A percentile compares a stretch with the other conserved stretches of the same genome.
phyloP scores from a whole-genome alignment of 108 stramenopile genomes.

The Asterionellopsis glacialis region DNA sequence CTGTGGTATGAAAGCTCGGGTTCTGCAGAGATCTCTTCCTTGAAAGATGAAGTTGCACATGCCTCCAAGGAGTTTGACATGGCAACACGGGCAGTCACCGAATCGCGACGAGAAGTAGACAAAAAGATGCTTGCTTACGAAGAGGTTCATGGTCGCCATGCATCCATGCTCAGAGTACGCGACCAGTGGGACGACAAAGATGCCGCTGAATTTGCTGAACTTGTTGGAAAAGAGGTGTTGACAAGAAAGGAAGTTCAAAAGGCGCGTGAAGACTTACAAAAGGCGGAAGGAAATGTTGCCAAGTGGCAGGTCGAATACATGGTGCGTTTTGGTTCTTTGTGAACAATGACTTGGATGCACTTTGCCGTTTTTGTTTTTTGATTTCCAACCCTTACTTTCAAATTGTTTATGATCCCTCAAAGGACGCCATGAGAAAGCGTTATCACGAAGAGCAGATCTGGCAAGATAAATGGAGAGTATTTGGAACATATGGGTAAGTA shows the following conservation, averaged over 20 bases:
- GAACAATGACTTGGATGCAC: too few species aligned
- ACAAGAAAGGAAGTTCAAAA: constrained; percentile 24
- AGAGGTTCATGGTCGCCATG: constrained; percentile 27
- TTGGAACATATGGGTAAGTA: constrained; percentile 34
- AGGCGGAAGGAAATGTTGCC: constrained; percentile 21
- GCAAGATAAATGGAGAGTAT: constrained; percentile 62
- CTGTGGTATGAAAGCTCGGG: constrained; percentile 45
- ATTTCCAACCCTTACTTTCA: too few species aligned
- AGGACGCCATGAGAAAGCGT: constrained; percentile 36
- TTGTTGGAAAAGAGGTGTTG: constrained; percentile 32
- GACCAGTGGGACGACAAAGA: constrained; percentile 46
- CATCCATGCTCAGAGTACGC: constrained; percentile 32
- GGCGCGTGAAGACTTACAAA: constrained; percentile 23
- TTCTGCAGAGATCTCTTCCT: constrained; percentile 29
- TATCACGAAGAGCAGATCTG: constrained; percentile 73
- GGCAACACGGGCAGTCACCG: constrained; percentile 21
- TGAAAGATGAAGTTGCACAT: constrained; percentile 35
- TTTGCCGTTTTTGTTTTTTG: too few species aligned
- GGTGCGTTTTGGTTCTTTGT: not conserved
- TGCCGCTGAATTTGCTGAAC: constrained; percentile 45
- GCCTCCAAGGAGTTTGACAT: constrained; percentile 41
- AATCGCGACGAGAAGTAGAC: constrained; percentile 28
- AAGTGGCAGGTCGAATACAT: constrained; percentile 40
- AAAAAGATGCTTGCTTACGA: constrained; percentile 28
- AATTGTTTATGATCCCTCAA: too few species aligned